Evolutionary conservation across 2,329 filamentous ascomycete species (phyloP), one percentile per base, ranked within the genome.

Genomic region (Penicillium sp.): DNA sequence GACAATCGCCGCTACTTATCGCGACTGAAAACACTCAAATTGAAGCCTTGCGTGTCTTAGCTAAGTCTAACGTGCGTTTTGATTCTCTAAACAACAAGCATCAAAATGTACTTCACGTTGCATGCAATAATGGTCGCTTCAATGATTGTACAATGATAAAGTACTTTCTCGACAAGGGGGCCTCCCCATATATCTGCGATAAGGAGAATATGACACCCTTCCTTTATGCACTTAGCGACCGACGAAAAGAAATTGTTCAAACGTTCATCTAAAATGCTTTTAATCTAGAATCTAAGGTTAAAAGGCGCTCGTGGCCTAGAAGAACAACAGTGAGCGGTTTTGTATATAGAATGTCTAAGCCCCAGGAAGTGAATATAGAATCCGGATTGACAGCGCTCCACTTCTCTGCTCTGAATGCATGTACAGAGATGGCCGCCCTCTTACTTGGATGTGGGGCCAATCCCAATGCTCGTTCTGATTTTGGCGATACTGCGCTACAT

Each of bases 401-500:
- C 44, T 60, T 62, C 26, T 51, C 53, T 45, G 55, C 57, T n/a
- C 25, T 60, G 42, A 62, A 62, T 26, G 53, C 29, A 29, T 37
- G 23, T 26, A 33, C 45, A 22, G 42, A 49, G 51, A 62, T 60
- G 53, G 52, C 57, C 45, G 41, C 45, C 7, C 50, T 62, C 27
- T 51, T 62, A 51, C 42, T 56, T 45, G 9, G 31, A 47, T 40
- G 43, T 55, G 42, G 47, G 22, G 60, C 60, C 18, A 37, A 62
- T 48, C 60, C 54, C 9, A 58, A 62, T 55, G 51, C 51, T 31
- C 20, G 27, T 26, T 56, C 53, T 44, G 48, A 55, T 40, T 23
- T 44, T 46, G 55, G 60, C 22, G 57, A 62, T 29, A 62, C 57
- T 20, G 25, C 57, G 25, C 51, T 62, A 31, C 53, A 62, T 62